phyloP scores from a whole-genome alignment of 176 grass and related monocot genomes.

The Paspalum notatum region DNA sequence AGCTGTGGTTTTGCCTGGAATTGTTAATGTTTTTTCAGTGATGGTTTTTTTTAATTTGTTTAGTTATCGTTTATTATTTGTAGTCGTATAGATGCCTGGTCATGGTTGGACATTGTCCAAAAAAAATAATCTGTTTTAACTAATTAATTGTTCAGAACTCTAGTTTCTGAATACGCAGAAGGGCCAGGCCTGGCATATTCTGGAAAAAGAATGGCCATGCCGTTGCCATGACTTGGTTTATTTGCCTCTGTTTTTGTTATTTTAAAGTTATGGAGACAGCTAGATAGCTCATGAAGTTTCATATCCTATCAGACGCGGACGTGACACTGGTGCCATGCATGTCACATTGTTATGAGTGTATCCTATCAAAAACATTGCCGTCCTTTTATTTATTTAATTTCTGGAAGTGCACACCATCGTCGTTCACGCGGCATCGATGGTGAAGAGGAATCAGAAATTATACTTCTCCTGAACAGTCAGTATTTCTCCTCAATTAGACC shows the following conservation, averaged over 20 bases:
- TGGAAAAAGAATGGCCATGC: slow-evolving; percentile 23
- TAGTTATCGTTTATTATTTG: background rate
- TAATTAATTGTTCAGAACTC: background rate
- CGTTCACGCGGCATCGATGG: background rate
- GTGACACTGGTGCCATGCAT: slow-evolving; percentile 23
- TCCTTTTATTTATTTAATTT: slow-evolving; percentile 22
- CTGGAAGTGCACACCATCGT: background rate
- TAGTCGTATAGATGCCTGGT: background rate
- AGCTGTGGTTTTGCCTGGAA: slow-evolving; percentile 24
- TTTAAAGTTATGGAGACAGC: slow-evolving; percentile 18
- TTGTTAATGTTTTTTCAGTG: background rate
- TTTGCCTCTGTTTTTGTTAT: background rate
- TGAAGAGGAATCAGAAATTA: background rate
- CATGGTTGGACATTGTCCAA: slow-evolving; percentile 10
- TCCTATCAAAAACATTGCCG: background rate
- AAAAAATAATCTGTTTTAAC: background rate
- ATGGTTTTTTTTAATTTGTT: background rate
- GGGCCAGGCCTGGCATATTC: slow-evolving; percentile 14
- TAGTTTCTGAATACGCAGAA: slow-evolving; percentile 11
- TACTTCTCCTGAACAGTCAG: background rate
- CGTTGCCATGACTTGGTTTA: slow-evolving; percentile 1
- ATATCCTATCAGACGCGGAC: slow-evolving; percentile 15
- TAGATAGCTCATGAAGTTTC: slow-evolving; percentile 15
- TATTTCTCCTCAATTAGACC: background rate
- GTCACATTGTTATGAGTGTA: slow-evolving; percentile 12